phyloP scores from a whole-genome alignment of 73 alveolate species.

The Effrenium voratum region DNA sequence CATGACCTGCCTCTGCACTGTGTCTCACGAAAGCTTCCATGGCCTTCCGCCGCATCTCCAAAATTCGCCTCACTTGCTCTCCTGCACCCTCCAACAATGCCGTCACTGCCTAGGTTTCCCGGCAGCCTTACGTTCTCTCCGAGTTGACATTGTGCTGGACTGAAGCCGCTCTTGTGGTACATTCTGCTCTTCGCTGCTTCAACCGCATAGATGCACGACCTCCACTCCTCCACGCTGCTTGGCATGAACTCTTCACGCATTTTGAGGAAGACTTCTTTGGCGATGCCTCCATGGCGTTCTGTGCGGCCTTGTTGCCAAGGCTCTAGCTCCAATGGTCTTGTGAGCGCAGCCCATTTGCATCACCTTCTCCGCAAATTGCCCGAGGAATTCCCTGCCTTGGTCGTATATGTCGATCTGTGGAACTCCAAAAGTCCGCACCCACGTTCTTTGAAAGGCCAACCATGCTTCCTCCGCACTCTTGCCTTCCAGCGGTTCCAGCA shows the following conservation, averaged over 20 bases:
- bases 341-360: background rate
- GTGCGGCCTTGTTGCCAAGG: background rate
- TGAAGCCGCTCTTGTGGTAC: background rate
- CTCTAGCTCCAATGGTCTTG: background rate
- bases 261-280: background rate
- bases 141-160: background rate
- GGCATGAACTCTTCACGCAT: background rate
- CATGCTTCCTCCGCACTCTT: background rate
- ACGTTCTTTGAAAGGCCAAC: background rate
- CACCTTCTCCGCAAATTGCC: background rate
- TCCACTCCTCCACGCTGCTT: background rate
- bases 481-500: background rate
- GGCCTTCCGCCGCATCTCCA: background rate
- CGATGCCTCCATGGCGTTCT: background rate
- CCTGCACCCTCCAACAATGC: background rate
- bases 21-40: background rate
- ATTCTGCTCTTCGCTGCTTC: background rate
- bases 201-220: background rate
- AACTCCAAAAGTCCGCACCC: background rate
- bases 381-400: background rate
- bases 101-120: background rate
- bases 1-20: background rate
- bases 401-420: background rate
- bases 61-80: background rate
- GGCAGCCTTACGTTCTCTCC: background rate